Base-by-base conservation (phyloP, 2,329 filamentous ascomycete species). In the Nannizziopsis arthrosporioides region DNA sequence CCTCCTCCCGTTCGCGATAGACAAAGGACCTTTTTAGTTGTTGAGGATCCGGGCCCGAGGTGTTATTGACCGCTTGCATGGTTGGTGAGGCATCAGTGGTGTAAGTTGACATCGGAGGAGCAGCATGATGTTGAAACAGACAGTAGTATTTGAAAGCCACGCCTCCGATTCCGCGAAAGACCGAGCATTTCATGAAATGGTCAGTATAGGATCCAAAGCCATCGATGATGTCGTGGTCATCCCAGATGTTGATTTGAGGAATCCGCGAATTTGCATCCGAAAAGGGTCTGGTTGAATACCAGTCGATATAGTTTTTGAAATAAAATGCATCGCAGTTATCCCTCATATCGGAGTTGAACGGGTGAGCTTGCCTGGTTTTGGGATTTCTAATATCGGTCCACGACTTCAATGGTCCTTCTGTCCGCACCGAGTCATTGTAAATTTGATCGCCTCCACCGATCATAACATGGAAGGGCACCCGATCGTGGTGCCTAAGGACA, bases 391-490 rank as follows among this genome's bases (percentile, higher is more conserved):
- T 81, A 41, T 71, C 68, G 0, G 78, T 81, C 79, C 79, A 82
- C 5, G 68, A 59, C 57, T 78, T 79, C 53, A 96, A 68, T 1
- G 90, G 90, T 0, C 89, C 90, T 44, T 81, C 73, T 1, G 94
- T 86, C 53, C 90, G 78, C 55, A 96, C 86, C 18, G 85, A 85
- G 48, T 82, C 79, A 55, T 82, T 81, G 66, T 82, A 82, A 55
- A 82, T 80, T 67, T 95, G 90, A 61, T 96, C 90, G 51, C 90
- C 90, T 49, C 90, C 90, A 45, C 90, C 90, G 53, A 95, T 77
- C 81, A 82, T 85, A 55, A 80, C 75, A 58, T 80, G 77, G 62
- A 82, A 80, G 6, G 78, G 77, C 53, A 71, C 71, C 60, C 74
- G 61, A 55, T 71, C 71, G 56, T 82, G 79, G 50, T 77, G 67